Conservation (phyloP, 306 rosid species). For the Gleditsia sinensis region DNA sequence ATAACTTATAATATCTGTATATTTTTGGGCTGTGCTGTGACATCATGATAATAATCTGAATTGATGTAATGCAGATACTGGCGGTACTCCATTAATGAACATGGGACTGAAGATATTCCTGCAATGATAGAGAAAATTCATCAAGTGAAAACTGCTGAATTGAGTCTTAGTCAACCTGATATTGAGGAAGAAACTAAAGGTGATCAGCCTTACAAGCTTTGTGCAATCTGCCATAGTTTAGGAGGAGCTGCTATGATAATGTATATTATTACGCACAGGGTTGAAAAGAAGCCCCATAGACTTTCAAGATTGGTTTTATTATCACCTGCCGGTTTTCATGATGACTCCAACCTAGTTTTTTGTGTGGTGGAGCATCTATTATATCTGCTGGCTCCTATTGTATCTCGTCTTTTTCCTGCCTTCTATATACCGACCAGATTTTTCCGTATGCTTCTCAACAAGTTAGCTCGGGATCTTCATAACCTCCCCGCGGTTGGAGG, state of each 20-base stretch:
- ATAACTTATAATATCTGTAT: neutral
- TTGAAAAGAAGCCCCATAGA: constrained; percentile 79
- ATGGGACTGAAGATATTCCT: constrained; percentile 89
- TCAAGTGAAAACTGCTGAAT: constrained; percentile 71
- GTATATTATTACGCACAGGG: constrained; percentile 64
- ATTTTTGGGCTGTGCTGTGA: neutral
- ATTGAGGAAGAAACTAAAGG: constrained; percentile 56
- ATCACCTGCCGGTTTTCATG: constrained; percentile 95
- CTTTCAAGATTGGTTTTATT: constrained; percentile 79
- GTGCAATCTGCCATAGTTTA: constrained; percentile 84
- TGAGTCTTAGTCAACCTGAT: constrained; percentile 69
- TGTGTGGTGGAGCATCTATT: constrained; percentile 54
- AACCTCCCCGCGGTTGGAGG: constrained; percentile 94
- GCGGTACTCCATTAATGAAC: constrained; percentile 91
- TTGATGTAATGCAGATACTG: constrained; percentile 68
- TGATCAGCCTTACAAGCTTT: constrained; percentile 81
- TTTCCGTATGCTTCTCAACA: constrained; percentile 89
- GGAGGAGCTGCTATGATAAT: constrained; percentile 89
- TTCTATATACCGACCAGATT: constrained; percentile 90
- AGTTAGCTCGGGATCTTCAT: constrained; percentile 88
- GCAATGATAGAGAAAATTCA: constrained; percentile 90
- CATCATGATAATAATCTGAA: neutral
- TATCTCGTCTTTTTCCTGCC: constrained; percentile 71
- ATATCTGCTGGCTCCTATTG: constrained; percentile 60
- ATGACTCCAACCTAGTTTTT: constrained; percentile 68